Conservation (phyloP, 2,329 filamentous ascomycete genomes). For the Penicillium sp. region DNA sequence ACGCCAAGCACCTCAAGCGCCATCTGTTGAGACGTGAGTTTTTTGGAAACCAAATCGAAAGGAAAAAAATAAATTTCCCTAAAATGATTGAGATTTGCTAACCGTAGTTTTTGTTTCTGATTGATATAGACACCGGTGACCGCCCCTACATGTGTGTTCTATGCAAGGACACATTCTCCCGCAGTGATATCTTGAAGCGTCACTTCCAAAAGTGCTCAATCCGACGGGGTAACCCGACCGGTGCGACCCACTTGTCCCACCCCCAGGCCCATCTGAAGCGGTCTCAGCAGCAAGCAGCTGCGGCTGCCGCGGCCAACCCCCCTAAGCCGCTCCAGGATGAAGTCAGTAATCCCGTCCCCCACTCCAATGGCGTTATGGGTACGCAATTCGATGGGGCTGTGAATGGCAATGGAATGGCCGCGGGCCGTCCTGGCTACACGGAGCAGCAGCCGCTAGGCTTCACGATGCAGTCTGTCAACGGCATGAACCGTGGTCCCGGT, state of each 20-base stretch:
- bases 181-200: conserved; percentile 96
- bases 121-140: conserved; percentile 79
- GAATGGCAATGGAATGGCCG: conserved; percentile 44
- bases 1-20: conserved; percentile 95
- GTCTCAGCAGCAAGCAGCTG: conserved; percentile 41
- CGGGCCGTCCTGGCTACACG: conserved; percentile 40
- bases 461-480: conserved; percentile 44
- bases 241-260: conserved; percentile 90
- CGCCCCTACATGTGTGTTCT: conserved; percentile 97
- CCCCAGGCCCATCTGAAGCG: conserved; percentile 87
- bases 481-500: conserved; percentile 42
- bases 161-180: conserved; percentile 95
- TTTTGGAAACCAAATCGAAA: background rate
- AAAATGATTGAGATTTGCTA: conserved; percentile 6
- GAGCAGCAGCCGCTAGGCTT: conserved; percentile 47
- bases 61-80: background rate
- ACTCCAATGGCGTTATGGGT: conserved; percentile 46
- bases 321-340: conserved; percentile 46
- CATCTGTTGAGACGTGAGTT: conserved; percentile 92
- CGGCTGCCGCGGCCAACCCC: conserved; percentile 41
- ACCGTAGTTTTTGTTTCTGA: conserved; percentile 17
- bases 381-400: conserved; percentile 45
- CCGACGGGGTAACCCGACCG: conserved; percentile 90
- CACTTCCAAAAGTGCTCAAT: conserved; percentile 99
- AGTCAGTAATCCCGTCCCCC: conserved; percentile 47